phyloP scores from a whole-genome alignment of 768 basidiomycete species.

The Phaeotremella fagi region DNA sequence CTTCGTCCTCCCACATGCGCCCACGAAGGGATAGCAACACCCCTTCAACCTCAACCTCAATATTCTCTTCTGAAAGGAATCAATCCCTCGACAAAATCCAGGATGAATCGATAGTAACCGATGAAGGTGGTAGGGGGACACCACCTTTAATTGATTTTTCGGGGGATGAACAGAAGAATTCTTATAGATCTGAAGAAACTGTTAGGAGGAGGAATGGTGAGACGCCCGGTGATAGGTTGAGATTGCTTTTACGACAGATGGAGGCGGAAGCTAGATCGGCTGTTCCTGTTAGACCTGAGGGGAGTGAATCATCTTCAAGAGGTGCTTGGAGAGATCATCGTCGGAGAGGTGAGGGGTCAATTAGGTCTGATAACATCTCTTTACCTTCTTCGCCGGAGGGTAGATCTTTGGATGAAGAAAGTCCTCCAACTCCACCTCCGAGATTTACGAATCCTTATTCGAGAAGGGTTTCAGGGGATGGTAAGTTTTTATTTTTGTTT shows the following conservation, averaged over 20 bases:
- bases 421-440: constrained; percentile 38
- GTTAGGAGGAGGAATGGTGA: background rate
- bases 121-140: constrained; percentile 1
- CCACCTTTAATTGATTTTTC: constrained; percentile 6
- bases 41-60: constrained; percentile 4
- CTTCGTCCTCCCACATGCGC: constrained; percentile 9
- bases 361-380: background rate
- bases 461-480: background rate
- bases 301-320: background rate
- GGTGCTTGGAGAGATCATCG: background rate
- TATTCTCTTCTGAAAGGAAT: no score
- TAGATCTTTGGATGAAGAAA: constrained; percentile 13
- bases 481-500: constrained; percentile 3
- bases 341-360: background rate
- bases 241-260: constrained; percentile 22
- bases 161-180: background rate
- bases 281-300: background rate
- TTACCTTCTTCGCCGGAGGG: background rate
- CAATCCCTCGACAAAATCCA: no score
- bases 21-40: constrained; percentile 12
- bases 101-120: no score
- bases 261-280: constrained; percentile 10
- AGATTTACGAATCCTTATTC: constrained; percentile 27
- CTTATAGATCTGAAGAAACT: background rate
- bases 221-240: constrained; percentile 17